These are phyloP conservation scores for Eimeria acervulina DNA, from an alignment of 169 alveolate genomes.

Conservation along the genomic window DNA sequence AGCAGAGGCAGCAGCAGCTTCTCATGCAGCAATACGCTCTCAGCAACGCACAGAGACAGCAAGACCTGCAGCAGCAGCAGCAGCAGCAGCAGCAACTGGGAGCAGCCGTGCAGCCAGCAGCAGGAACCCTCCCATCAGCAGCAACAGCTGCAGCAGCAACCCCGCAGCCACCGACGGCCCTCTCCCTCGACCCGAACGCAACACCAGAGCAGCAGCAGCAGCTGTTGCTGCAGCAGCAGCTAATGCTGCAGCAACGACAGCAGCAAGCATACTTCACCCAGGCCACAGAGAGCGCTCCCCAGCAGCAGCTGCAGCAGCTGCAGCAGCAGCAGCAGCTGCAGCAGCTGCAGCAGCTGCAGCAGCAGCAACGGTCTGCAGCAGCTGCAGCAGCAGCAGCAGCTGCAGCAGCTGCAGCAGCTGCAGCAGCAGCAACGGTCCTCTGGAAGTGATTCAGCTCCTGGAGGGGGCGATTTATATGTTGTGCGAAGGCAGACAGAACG, in stretches of 20 bases:
- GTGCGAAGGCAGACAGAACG: neutral
- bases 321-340: conserved; percentile 35
- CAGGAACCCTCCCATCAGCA: neutral
- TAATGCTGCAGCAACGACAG: conserved; percentile 23
- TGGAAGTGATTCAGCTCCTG: neutral
- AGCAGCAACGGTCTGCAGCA: neutral
- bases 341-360: neutral
- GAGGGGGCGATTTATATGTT: too few relatives aligned
- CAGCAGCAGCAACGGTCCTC: neutral
- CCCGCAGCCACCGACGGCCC: neutral
- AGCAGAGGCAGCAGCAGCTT: conserved; percentile 69
- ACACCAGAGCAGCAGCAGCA: conserved; percentile 2
- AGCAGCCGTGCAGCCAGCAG: neutral
- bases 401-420: conserved; percentile 49
- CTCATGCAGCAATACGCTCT: conserved; percentile 29
- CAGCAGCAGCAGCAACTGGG: conserved; percentile 50
- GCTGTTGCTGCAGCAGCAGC: conserved; percentile 26
- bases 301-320: conserved; percentile 3
- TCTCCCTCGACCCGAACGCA: neutral
- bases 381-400: conserved; percentile 54
- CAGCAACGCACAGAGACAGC: conserved; percentile 37
- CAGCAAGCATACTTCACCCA: neutral
- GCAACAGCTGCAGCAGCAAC: conserved; percentile 14
- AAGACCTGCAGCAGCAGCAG: conserved; percentile 2
- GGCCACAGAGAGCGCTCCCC: neutral